A percentile compares a stretch with the other conserved stretches of the same genome.
phyloP scores from a whole-genome alignment of 441 rosid genomes.

The Metrosideros polymorpha region DNA sequence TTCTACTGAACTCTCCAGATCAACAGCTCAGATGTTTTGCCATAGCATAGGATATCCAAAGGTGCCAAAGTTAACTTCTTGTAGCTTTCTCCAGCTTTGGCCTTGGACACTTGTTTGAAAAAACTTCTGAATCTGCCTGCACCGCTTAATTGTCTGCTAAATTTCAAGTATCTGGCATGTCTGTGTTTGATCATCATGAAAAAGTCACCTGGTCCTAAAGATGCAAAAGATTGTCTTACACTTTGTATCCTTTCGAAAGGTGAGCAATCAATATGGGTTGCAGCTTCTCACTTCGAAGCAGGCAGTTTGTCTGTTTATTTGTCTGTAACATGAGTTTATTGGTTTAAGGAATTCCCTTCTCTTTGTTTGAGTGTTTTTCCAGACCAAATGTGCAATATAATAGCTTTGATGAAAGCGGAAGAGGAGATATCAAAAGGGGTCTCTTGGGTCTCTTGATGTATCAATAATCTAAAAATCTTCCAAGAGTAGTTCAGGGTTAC shows the following conservation, averaged over 20 bases:
- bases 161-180: background rate
- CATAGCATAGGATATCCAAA: background rate
- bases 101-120: background rate
- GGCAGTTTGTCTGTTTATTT: background rate
- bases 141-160: no score
- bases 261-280: conserved; percentile 10
- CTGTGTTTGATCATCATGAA: background rate
- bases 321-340: conserved; percentile 13
- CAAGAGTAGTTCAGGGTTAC: background rate
- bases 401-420: background rate
- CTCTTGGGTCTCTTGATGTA: no score
- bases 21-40: background rate
- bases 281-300: background rate
- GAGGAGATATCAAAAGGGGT: background rate
- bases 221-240: background rate
- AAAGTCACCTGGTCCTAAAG: background rate
- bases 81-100: background rate
- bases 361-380: conserved; percentile 4
- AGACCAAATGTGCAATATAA: background rate
- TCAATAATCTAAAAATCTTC: background rate
- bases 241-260: conserved; percentile 55
- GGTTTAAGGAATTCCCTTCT: background rate
- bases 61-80: background rate
- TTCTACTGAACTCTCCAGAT: background rate
- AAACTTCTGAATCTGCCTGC: no score